Percentiles rank a stretch among this genome's conserved stretches.
Conservation (phyloP, 2,329 filamentous ascomycete species). For the Aureobasidium melanogenum region DNA sequence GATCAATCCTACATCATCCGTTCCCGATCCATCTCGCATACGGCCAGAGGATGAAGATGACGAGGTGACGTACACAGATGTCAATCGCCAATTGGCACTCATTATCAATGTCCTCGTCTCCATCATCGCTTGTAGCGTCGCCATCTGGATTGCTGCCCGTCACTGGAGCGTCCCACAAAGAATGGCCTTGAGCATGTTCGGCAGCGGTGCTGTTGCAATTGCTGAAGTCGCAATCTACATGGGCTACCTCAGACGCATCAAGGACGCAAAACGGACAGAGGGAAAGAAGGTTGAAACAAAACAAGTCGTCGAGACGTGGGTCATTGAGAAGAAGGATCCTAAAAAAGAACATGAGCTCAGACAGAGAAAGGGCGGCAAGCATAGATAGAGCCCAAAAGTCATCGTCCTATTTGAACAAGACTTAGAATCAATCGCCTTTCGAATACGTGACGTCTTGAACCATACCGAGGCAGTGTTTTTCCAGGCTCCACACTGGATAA, state of each 20-base stretch:
- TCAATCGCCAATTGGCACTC: slow-evolving; percentile 72
- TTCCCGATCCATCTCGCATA: slow-evolving; percentile 30
- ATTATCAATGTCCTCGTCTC: slow-evolving; percentile 87
- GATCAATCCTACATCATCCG: slow-evolving; percentile 54
- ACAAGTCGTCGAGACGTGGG: slow-evolving; percentile 64
- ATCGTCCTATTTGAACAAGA: not conserved
- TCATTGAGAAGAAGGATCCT: slow-evolving; percentile 31
- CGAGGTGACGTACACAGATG: slow-evolving; percentile 59
- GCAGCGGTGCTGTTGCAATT: slow-evolving; percentile 59
- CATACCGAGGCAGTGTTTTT: not conserved
- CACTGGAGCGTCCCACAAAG: slow-evolving; percentile 67
- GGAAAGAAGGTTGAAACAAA: slow-evolving; percentile 54
- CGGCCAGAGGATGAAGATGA: slow-evolving; percentile 45
- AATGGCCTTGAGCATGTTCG: slow-evolving; percentile 61
- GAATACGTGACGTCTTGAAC: not conserved
- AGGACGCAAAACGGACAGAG: slow-evolving; percentile 57
- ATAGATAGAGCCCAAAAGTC: not conserved
- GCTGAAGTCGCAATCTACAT: slow-evolving; percentile 72
- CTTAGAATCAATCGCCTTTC: not conserved
- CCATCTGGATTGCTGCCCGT: slow-evolving; percentile 67
- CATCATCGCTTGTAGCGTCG: slow-evolving; percentile 67
- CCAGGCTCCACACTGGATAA: too few species aligned
- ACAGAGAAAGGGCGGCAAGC: slow-evolving; percentile 7
- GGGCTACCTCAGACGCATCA: slow-evolving; percentile 63
- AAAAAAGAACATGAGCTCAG: not conserved